These are phyloP conservation scores for Lagenidium sp. DNA, from an alignment of 352 stramenopile species.

Conservation along the genomic window DNA sequence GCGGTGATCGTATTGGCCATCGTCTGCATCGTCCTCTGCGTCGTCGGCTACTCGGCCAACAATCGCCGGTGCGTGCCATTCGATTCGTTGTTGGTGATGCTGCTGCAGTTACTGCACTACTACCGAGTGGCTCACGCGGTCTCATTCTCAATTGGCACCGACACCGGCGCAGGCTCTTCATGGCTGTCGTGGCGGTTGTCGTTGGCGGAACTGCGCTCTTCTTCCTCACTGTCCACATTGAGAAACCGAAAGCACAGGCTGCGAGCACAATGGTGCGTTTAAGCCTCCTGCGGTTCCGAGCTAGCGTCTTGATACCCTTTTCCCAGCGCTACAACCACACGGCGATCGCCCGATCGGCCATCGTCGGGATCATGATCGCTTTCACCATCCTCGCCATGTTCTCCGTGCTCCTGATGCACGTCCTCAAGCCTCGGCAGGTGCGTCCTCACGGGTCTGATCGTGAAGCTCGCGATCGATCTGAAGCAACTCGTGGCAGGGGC, in stretches of 20 bases:
- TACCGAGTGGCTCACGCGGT: background rate
- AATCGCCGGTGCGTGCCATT: constrained; percentile 5
- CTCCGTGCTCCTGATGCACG: constrained; percentile 21
- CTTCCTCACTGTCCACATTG: constrained; percentile 25
- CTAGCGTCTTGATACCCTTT: background rate
- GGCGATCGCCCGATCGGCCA: constrained; percentile 19
- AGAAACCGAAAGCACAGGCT: constrained; percentile 2
- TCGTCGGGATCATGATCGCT: constrained; percentile 26
- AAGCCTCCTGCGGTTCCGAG: too few relatives aligned
- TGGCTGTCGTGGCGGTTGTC: constrained; percentile 16
- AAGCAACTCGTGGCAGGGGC: too few relatives aligned
- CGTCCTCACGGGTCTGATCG: too few relatives aligned
- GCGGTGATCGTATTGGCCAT: constrained; percentile 24
- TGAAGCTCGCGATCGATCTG: too few relatives aligned
- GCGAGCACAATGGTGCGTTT: background rate
- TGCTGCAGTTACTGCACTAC: too few relatives aligned
- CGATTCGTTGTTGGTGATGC: too few relatives aligned
- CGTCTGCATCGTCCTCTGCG: constrained; percentile 19
- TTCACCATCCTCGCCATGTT: constrained; percentile 28
- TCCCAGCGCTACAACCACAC: constrained; percentile 27
- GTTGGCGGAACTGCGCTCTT: constrained; percentile 20
- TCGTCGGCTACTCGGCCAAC: constrained; percentile 18
- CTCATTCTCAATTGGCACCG: too few relatives aligned
- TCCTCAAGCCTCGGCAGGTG: constrained; percentile 24
- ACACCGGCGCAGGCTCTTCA: constrained; percentile 14